phyloP scores from a whole-genome alignment of 2,329 filamentous ascomycete genomes.

The Podosphaera fusca region DNA sequence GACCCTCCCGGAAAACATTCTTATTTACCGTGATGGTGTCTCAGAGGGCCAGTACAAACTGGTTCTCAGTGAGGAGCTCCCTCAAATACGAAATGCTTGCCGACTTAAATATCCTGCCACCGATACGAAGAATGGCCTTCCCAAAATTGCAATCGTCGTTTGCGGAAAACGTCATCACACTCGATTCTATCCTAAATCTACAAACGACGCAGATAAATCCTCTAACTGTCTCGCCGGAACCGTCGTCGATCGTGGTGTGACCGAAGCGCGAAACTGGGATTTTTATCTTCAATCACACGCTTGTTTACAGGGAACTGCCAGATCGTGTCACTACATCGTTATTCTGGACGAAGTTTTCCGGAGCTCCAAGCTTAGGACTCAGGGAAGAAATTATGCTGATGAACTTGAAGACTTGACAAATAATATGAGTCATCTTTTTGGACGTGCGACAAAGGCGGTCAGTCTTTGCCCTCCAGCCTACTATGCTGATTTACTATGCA shows the following conservation, averaged over 20 bases:
- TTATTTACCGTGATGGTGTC: slow-evolving; percentile 72
- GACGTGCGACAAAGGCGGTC: slow-evolving; percentile 62
- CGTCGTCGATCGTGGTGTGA: slow-evolving; percentile 62
- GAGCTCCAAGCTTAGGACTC: slow-evolving; percentile 5
- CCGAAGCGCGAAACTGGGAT: slow-evolving; percentile 50
- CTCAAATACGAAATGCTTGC: slow-evolving; percentile 39
- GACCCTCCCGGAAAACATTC: slow-evolving; percentile 41
- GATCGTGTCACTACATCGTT: slow-evolving; percentile 62
- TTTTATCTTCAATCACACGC: slow-evolving; percentile 66
- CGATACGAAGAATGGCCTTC: slow-evolving; percentile 22
- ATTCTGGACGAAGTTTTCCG: slow-evolving; percentile 43
- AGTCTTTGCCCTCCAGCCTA: slow-evolving; percentile 70
- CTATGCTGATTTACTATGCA: slow-evolving; percentile 68
- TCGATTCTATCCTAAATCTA: slow-evolving; percentile 50
- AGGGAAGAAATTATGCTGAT: slow-evolving; percentile 27
- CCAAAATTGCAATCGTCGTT: slow-evolving; percentile 47
- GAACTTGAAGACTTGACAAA: slow-evolving; percentile 49
- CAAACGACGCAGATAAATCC: slow-evolving; percentile 25
- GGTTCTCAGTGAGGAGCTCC: slow-evolving; percentile 45
- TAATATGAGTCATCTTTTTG: slow-evolving; percentile 58
- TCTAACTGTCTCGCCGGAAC: slow-evolving; percentile 51
- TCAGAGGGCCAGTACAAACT: slow-evolving; percentile 58
- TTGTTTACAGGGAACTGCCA: slow-evolving; percentile 60
- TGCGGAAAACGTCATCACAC: slow-evolving; percentile 76
- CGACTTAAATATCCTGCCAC: slow-evolving; percentile 27